These are phyloP conservation scores for Linum lewisii DNA, from an alignment of 345 rosid species.

Conservation along the genomic window DNA sequence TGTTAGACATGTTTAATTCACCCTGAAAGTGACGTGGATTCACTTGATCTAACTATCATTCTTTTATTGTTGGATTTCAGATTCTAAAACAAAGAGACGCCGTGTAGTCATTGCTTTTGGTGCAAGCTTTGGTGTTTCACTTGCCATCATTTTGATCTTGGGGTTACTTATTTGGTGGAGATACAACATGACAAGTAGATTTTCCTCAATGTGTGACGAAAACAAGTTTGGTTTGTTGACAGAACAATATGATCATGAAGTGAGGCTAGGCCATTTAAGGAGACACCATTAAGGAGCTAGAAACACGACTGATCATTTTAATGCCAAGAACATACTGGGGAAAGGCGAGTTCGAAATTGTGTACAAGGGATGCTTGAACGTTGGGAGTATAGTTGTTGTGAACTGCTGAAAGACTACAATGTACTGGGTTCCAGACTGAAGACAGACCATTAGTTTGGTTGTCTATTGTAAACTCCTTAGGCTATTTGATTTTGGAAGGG, in stretches of 20 bases:
- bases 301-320: constrained; percentile 80
- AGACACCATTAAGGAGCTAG: constrained; percentile 86
- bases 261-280: constrained; percentile 74
- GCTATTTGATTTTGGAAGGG: constrained; percentile 30
- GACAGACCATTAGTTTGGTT: constrained; percentile 89
- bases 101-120: constrained; percentile 58
- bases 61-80: constrained; percentile 20
- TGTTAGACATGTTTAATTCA: constrained; percentile 5
- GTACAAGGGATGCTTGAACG: constrained; percentile 71
- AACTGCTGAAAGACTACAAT: constrained; percentile 89
- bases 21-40: too few relatives aligned
- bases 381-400: constrained; percentile 77
- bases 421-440: constrained; percentile 92
- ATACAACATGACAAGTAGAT: constrained; percentile 73
- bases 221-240: constrained; percentile 21
- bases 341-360: constrained; percentile 93
- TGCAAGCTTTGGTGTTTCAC: constrained; percentile 69
- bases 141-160: constrained; percentile 37
- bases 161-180: constrained; percentile 85
- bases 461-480: constrained; percentile 93
- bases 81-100: constrained; percentile 42
- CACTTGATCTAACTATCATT: too few relatives aligned
- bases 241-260: constrained; percentile 92
- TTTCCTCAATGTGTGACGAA: constrained; percentile 46
- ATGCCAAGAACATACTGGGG: constrained; percentile 77